Percentiles rank a stretch among this genome's conserved stretches.
Conservation (phyloP, 257 asterid genomes). For the Penstemon eatonii region DNA sequence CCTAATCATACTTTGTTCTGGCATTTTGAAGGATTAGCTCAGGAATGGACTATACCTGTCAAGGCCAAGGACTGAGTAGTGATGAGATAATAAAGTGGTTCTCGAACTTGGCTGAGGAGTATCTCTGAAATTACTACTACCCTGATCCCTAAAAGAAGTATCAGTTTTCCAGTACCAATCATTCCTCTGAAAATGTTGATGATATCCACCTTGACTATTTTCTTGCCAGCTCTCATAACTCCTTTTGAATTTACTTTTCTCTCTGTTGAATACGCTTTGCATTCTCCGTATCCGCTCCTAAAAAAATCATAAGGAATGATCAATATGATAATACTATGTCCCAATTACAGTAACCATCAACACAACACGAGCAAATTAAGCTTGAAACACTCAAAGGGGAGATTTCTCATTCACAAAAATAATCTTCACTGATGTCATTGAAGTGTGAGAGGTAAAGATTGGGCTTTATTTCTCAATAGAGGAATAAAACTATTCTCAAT, state of each 20-base stretch:
- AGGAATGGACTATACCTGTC: slow-evolving; percentile 62
- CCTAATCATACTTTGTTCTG: not conserved
- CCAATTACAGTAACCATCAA: slow-evolving; percentile 16
- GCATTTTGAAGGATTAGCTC: slow-evolving; percentile 11
- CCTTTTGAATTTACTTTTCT: slow-evolving; percentile 71
- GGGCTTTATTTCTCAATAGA: not conserved
- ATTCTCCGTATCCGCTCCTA: slow-evolving; percentile 92
- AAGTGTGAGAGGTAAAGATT: slow-evolving; percentile 13
- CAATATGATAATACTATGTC: slow-evolving; percentile 10
- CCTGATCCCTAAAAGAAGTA: slow-evolving; percentile 53
- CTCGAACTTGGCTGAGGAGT: slow-evolving; percentile 47
- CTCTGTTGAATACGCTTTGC: slow-evolving; percentile 91
- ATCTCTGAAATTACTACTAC: slow-evolving; percentile 53
- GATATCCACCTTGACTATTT: slow-evolving; percentile 58
- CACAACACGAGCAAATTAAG: not conserved
- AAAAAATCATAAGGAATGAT: slow-evolving; percentile 28
- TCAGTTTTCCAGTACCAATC: slow-evolving; percentile 96
- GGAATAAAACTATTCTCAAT: not conserved
- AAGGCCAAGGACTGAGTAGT: slow-evolving; percentile 90
- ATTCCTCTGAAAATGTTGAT: slow-evolving; percentile 83
- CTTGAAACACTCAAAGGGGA: not conserved
- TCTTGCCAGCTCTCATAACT: slow-evolving; percentile 85
- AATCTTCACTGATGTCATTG: not conserved
- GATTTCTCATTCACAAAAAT: not conserved
- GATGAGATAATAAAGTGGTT: slow-evolving; percentile 58